Evolutionary conservation across 1,139 yeast species (phyloP), one percentile per base, ranked within the genome.

Genomic region (Pneumocystis carinii): DNA sequence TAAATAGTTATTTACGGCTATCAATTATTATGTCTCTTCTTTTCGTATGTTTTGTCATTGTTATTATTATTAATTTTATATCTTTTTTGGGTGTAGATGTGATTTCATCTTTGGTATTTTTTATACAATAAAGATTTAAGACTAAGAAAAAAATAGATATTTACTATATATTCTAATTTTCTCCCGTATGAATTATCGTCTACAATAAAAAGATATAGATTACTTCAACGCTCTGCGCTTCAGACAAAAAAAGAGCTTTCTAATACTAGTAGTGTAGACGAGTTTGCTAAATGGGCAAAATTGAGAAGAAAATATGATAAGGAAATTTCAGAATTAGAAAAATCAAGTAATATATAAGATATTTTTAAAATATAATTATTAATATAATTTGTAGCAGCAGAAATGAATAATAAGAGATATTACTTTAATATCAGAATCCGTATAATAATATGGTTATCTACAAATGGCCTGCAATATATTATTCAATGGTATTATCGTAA

Each of bases 221-320:
- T 24, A 24, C 32, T 62, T 59, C 64, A 41, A n/a, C 36, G 17
- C 24, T 55, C 58, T 19, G 39, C 58, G 14, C 12, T 62, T 27
- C 19, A 35, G 27, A 32, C 64, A 29, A 62, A 62, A 61, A 62
- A 39, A 38, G 82, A 85, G 68, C 80, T 90, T 67, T 76, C 82
- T 59, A 70, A 79, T 8, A 81, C 90, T 17, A 83, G 90, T 66
- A 94, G 97, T 5, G 97, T 90, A 73, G 97, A 92, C 72, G 85
- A 92, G 70, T 92, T 90, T 73, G 97, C 97, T 60, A 85, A 82
- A 70, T 92, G 98, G 98, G 95, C 97, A 2, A 89, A 89, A 72
- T 79, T 90, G 67, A 90, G 89, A 70, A 80, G 98, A 62, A 81
- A 80, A 69, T 75, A 80, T 65, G 90, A 86, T 67, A 80, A 81